phyloP scores from a whole-genome alignment of 2,329 filamentous ascomycete species.

The Fusarium sp. region DNA sequence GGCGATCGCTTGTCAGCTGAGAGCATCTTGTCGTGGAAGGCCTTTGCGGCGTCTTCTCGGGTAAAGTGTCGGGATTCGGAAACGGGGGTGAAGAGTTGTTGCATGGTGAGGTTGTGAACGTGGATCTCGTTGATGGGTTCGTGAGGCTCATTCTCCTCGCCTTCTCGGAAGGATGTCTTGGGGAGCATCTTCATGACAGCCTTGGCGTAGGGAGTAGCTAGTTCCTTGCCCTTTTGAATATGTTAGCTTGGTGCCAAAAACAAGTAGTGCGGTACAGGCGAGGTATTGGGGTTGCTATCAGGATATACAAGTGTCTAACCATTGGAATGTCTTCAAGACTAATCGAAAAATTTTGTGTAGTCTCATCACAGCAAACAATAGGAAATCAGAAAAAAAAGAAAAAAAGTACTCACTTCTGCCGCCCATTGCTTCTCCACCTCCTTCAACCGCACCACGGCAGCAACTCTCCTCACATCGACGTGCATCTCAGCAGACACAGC shows the following conservation, averaged over 20 bases:
- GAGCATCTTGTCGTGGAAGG: constrained; percentile 71
- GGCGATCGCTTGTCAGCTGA: constrained; percentile 72
- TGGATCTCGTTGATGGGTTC: constrained; percentile 75
- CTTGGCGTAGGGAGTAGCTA: constrained; percentile 81
- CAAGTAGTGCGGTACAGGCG: background rate
- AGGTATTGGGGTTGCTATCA: constrained; percentile 32
- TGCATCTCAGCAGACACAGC: constrained; percentile 81
- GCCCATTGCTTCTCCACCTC: constrained; percentile 85
- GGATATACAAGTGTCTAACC: constrained; percentile 73
- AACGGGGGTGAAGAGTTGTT: constrained; percentile 74
- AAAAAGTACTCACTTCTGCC: constrained; percentile 72
- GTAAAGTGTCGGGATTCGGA: constrained; percentile 74
- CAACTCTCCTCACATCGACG: constrained; percentile 86
- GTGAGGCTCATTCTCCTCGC: constrained; percentile 60
- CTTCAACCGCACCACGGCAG: constrained; percentile 86
- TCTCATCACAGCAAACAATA: constrained; percentile 63
- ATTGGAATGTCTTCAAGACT: constrained; percentile 98
- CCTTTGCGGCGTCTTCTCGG: constrained; percentile 73
- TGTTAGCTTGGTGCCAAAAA: constrained; percentile 38
- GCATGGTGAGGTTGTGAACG: constrained; percentile 70
- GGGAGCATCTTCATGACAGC: constrained; percentile 87
- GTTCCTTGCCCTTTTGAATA: constrained; percentile 73
- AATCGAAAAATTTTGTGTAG: constrained; percentile 89
- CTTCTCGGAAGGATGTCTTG: constrained; percentile 68
- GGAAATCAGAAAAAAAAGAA: background rate